Base-by-base conservation (phyloP, 176 grass and related monocot genomes). In the Dactylis glomerata region DNA sequence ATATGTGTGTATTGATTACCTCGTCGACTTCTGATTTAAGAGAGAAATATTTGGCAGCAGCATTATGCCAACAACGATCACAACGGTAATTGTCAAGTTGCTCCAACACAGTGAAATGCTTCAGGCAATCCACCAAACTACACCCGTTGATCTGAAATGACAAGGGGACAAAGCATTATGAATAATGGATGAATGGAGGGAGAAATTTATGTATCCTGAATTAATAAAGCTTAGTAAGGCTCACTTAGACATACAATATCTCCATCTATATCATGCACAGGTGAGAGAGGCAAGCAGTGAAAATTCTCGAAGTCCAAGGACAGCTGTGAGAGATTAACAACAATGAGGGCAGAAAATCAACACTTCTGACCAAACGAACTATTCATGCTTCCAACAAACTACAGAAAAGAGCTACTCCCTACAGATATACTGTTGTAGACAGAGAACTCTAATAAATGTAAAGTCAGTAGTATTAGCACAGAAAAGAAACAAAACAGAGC, bases 271-370 rank as follows among this genome's bases (percentile, higher is more conserved):
- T 89, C 80, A 77, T 88, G 86, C 49, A 88, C 89, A 75, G 96
- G 93, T 31, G 90, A 90, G 76, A 95, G 86, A 68, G 89, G 86
- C 69, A 98, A 90, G 68, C 91, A 94, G 52, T 86, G 86, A 26
- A 98, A 98, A 86, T 95, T 92, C 75, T 98, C 89, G 23, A 93
- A 92, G 84, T 94, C 93, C 83, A 93, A 55, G 20, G 91, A 96
- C 49, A 98, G 62, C 93, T 98, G 93, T 8, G 72, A 74, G 75
- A 77, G 11, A 85, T 49, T 73, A 76, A 82, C 73, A 85, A 84
- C 27, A 65, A 77, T 28, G 8, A 87, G 44, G 66, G n/a, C 20
- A 64, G 1, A 86, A 56, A 77, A 79, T 84, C 45, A 86, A 57
- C 65, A 81, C 11, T 70, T 73, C 57, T 59, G 52, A 84, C 16